Base-by-base conservation (phyloP, 495 filamentous ascomycete species). In the Talaromyces ruber region DNA sequence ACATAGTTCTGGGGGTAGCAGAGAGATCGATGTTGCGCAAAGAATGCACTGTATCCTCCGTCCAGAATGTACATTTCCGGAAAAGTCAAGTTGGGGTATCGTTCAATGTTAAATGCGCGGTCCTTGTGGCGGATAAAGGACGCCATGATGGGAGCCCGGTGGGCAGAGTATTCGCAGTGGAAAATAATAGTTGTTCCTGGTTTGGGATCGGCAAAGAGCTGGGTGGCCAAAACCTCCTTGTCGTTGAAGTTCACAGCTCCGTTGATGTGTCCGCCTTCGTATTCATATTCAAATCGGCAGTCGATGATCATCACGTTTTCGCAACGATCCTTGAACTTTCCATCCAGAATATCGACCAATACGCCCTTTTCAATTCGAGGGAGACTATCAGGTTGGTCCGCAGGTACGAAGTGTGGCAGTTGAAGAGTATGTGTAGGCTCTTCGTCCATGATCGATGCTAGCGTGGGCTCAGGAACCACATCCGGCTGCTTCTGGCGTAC, bases 261-360 rank as follows among this genome's bases (percentile, higher is more conserved):
- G 55, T 89, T 82, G 64, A 99, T 96, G 69, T 99, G 95, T 18
- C 95, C 95, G 51, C 95, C 95, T 30, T 96, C 87, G 72, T 93
- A 99, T 74, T 99, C 95, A 72, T 98, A 99, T 74, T 98, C 95
- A 71, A 99, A 99, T 11, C 94, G 89, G 70, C 95, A 99, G 68
- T 99, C 95, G 58, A 99, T 85, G 65, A 99, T 79, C 71, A 94
- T 81, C 64, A 88, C 86, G 63, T 91, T 82, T 58, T 90, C 86
- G 67, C 87, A 98, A 2, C 82, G 66, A 16, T 84, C 79, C 62
- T 84, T 83, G 71, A 86, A 97, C 66, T 90, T 88, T 39, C 91
- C 91, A 72, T 96, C 89, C 54, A 98, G 79, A n/a, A 99, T 82
- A 12, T 90, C 83, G 56, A 95, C 76, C 70, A 98, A 81, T 18